A percentile compares a stretch with the other conserved stretches of the same genome.
phyloP scores from a whole-genome alignment of 2,329 filamentous ascomycete genomes.

The Dothistroma septosporum region DNA sequence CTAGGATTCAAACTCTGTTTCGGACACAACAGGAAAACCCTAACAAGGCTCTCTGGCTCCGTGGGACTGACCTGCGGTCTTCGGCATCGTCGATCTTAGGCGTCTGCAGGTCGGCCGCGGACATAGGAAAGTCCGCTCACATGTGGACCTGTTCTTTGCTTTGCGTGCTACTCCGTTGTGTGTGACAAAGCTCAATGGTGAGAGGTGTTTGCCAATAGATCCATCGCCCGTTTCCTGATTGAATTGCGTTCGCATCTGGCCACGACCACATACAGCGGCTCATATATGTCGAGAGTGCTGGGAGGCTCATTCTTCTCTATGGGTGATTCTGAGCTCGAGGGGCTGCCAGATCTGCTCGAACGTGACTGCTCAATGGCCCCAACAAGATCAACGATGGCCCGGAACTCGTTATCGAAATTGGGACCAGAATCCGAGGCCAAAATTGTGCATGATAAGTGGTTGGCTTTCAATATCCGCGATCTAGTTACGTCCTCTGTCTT shows the following conservation, averaged over 20 bases:
- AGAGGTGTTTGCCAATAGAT: slow-evolving; percentile 12
- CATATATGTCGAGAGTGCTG: slow-evolving; percentile 23
- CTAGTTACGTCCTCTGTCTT: slow-evolving; percentile 26
- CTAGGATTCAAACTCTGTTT: background rate
- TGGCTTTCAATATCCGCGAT: slow-evolving; percentile 32
- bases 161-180: background rate
- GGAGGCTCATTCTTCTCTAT: slow-evolving; percentile 7
- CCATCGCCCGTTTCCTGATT: slow-evolving; percentile 19
- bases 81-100: background rate
- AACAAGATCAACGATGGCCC: slow-evolving; percentile 32
- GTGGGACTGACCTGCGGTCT: background rate
- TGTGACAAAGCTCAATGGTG: slow-evolving; percentile 2
- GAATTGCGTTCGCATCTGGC: slow-evolving; percentile 21
- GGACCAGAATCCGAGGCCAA: slow-evolving; percentile 26
- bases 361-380: slow-evolving; percentile 22
- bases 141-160: background rate
- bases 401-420: slow-evolving; percentile 27
- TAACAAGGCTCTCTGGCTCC: background rate
- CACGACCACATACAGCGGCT: slow-evolving; percentile 28
- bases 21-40: background rate
- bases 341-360: slow-evolving; percentile 8
- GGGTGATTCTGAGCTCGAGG: slow-evolving; percentile 12
- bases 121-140: background rate
- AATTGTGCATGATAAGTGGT: slow-evolving; percentile 32
- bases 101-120: background rate